Base-by-base conservation (phyloP, 2,329 filamentous ascomycete species). In the Trichoderma afroharzianum region DNA sequence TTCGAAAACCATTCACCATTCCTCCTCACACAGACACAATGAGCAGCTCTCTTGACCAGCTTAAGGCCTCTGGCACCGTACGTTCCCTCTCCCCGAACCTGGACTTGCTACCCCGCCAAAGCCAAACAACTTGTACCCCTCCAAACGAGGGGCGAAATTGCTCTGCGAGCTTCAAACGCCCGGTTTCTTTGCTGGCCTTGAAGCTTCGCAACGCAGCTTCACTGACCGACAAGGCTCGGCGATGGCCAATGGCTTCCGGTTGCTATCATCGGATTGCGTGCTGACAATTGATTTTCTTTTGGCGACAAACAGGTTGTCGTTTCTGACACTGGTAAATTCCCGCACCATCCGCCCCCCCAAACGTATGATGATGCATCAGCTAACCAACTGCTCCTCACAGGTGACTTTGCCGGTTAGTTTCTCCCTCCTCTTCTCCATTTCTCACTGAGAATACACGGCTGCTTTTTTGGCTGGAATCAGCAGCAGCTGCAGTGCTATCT, bases 51-150 rank as follows among this genome's bases (percentile, higher is more conserved):
- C 92, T 99, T 79, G 96, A 98, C 79, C 95, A 98, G 87, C 90
- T 99, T 83, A 99, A 99, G 90, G 91, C 93, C 87, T 85, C 92
- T 82, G 96, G 96, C 91, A 99, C 96, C 81, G 94, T 97, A 88
- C 85, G 93, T 93, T 79, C 24, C 9, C 12, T 9, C 26, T 9
- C 32, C 18, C 58, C 53, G 3, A 28, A n/a, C 39, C 18, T n/a
- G 39, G 39, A 43, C 39, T 18, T 43, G 39, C 12, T 63, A 18
- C 58, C 70, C 53, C 55, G 55, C 39, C 55, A 53, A 50, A 43
- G 39, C 39, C 39, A 43, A 43, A 43, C 39, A 43, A n/a, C 15
- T 9, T 50, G 43, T 50, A 50, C 43, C 43, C 43, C 43, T 50
- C 43, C 43, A 32, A 58, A 28, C 36, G 55, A 53, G 55, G 55